Evolutionary conservation across 179 eudicot genomes (phyloP), one percentile per base, ranked within the genome.

Genomic region (Drosera spatulata): DNA sequence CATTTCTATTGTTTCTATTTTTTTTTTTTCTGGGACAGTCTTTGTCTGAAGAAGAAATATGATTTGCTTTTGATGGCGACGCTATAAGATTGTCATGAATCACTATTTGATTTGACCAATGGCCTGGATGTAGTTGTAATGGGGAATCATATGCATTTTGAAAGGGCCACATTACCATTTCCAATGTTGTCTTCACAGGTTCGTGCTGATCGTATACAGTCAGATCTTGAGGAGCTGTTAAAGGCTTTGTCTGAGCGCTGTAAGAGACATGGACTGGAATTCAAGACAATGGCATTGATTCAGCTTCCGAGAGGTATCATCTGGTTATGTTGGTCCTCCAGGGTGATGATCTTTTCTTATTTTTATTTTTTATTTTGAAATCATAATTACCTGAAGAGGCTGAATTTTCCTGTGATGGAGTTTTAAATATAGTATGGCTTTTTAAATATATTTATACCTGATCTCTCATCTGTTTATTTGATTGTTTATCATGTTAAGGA

Each of bases 131-230:
- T 41, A 58, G 13, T 13, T 61, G 22, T 61, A 33, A 54, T 54
- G 47, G 33, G 45, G 60, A 33, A 39, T 73, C 55, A 14, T 44
- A 50, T 43, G 45, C 45, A 43, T 4, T 43, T 43, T 43, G 8
- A 4, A 43, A 43, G 45, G 45, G 45, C 1, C 45, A 43, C 55
- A 54, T n/a, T n/a, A n/a, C n/a, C n/a, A n/a, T 4, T 62, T 44
- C 43, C 60, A 54, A 38, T 48, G 13, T 6, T 41, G 39, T 38
- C 60, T 62, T 67, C 33, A 12, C 56, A 78, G 99, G 96, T 93
- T 50, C 95, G 99, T 78, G 99, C 95, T 69, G 99, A 93, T 72
- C 87, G 95, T 62, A 86, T 89, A 73, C 96, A 86, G 66, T 84
- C 93, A 56, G 99, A 93, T 60, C 82, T 93, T 77, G 99, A 89